Evolutionary conservation across 1,284 basidiomycete genomes (phyloP).

Genomic region (Marasmius tenuissimus): DNA sequence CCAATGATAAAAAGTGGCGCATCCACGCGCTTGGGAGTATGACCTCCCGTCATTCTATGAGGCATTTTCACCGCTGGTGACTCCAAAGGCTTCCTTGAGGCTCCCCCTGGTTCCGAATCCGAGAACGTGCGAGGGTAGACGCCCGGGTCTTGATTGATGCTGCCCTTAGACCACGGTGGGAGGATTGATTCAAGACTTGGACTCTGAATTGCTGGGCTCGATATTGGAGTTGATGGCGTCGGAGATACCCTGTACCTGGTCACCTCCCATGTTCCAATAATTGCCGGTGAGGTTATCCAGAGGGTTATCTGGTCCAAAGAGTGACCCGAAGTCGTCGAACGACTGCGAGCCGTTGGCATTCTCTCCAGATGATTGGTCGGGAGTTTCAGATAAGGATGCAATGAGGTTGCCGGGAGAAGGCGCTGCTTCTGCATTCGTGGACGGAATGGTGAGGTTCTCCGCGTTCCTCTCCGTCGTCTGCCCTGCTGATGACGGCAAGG

Average conservation of each 20-base stretch:
- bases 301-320: conserved; percentile 30
- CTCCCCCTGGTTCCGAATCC: too few relatives aligned
- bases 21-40: too few relatives aligned
- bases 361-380: conserved; percentile 16
- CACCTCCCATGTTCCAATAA: conserved; percentile 3
- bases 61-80: too few relatives aligned
- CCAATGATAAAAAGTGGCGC: too few relatives aligned
- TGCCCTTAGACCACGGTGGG: too few relatives aligned
- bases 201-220: too few relatives aligned
- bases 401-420: conserved; percentile 39
- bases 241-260: neutral
- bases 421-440: conserved; percentile 14
- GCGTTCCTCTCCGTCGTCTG: neutral
- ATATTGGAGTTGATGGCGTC: too few relatives aligned
- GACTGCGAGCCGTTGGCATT: conserved; percentile 24
- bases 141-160: too few relatives aligned
- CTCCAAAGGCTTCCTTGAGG: too few relatives aligned
- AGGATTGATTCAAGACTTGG: too few relatives aligned
- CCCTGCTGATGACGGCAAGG: conserved; percentile 21
- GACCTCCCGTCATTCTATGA: too few relatives aligned
- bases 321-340: conserved; percentile 47
- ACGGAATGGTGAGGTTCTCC: conserved; percentile 1
- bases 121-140: too few relatives aligned
- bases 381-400: conserved; percentile 31
- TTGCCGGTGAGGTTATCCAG: conserved; percentile 22